Evolutionary conservation across 2,329 filamentous ascomycete genomes (phyloP).

Genomic region (Aspergillus calidoustus): DNA sequence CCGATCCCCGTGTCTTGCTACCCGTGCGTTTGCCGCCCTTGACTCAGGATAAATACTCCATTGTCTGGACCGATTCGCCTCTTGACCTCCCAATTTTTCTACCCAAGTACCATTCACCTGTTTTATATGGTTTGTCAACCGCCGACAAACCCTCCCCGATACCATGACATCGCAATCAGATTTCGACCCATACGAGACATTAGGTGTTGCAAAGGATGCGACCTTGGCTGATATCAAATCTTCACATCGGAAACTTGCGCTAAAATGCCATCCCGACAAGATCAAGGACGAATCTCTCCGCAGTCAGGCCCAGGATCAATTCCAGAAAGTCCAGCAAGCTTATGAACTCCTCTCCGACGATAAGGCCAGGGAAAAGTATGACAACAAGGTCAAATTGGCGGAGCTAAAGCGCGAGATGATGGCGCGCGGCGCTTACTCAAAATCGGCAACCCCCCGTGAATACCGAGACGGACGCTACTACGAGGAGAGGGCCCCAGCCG

Average conservation of each 20-base stretch:
- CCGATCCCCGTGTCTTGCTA: conserved; percentile 13
- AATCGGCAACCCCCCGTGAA: conserved; percentile 38
- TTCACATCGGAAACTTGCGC: conserved; percentile 81
- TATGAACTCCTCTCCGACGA: conserved; percentile 90
- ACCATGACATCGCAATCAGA: conserved; percentile 36
- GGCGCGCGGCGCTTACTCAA: conserved; percentile 45
- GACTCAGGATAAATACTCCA: conserved; percentile 17
- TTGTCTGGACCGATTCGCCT: conserved; percentile 3
- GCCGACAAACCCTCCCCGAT: conserved; percentile 16
- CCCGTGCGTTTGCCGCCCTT: conserved; percentile 18
- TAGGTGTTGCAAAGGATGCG: conserved; percentile 75
- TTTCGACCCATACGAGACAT: conserved; percentile 76
- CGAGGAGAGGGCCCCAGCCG: conserved; percentile 49
- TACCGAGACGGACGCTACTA: conserved; percentile 49
- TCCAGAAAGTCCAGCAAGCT: conserved; percentile 88
- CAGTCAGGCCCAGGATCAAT: conserved; percentile 79
- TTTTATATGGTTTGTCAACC: conserved; percentile 22
- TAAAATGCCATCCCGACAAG: conserved; percentile 92
- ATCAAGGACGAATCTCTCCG: conserved; percentile 78
- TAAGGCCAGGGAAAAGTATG: conserved; percentile 72
- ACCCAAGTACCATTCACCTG: conserved; percentile 7
- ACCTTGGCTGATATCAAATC: conserved; percentile 73
- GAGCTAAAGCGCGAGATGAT: conserved; percentile 64
- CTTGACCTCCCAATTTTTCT: background rate
- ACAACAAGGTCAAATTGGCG: conserved; percentile 72